Base-by-base conservation (phyloP, 352 stramenopile species). In the Achlya hypogyna region DNA sequence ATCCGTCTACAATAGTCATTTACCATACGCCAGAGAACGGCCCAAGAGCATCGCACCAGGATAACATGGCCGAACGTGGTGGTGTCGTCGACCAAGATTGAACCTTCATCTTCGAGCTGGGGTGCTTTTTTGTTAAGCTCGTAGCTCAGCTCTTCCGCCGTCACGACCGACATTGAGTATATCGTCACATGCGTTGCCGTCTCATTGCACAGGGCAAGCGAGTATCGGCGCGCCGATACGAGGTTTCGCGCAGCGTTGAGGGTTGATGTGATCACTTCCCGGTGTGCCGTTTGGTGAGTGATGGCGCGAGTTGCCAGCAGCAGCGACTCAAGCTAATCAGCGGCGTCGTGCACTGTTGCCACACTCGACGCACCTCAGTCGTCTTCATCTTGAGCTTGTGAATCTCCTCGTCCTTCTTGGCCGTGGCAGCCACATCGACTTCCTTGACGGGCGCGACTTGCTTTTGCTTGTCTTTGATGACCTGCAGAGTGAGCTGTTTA, bases 11-110 rank as follows among this genome's bases (percentile, higher is more conserved):
- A 79, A 79, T 22, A 85, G 75, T n/a, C n/a, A n/a, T n/a, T n/a
- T 28, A 78, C 75, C 42, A 87, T 20, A 70, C 86, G 38, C 75
- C 12, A 23, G 45, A 8, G 62, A 35, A 62, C 62, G 22, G 56
- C 16, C n/a, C 65, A 51, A 85, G 74, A 54, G 71, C 70, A 60
- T 81, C 78, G 20, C 73, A 88, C 79, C 74, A 89, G 43, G 1
- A 87, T 73, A 27, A 89, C 81, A n/a, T 80, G 81, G 4, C 81
- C 81, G 54, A 86, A 89, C 10, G 78, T 89, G 0, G 77, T 87
- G 47, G 80, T 76, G 20, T 76, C 82, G 54, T 87, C 81, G 5
- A 87, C 74, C 2, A 80, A 62, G 10, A 82, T 63, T 20, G 64
- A 74, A 34, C 77, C 79, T 72, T 88, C 81, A 43, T 88, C 79